Percentiles rank a stretch among this genome's conserved stretches.
Evolutionary conservation across 2,329 filamentous ascomycete genomes (phyloP).

Genomic region (Dactylellina drechsleri): DNA sequence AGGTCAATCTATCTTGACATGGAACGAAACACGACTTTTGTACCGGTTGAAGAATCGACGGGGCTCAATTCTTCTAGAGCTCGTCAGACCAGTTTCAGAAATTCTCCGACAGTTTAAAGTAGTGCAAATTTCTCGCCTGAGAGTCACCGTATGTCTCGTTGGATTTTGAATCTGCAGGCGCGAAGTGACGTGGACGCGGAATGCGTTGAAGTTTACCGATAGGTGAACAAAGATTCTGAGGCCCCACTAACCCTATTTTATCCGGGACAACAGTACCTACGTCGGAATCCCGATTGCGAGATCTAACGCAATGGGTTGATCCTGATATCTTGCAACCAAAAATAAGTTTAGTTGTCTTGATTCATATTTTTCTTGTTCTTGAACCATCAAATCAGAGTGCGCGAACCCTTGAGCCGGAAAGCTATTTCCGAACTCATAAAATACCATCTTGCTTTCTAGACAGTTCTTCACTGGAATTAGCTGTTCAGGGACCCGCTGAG

Average conservation of each 20-base stretch:
- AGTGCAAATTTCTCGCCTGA: constrained; percentile 9
- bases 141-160: constrained; percentile 21
- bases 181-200: constrained; percentile 45
- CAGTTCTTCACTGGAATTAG: too few relatives aligned
- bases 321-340: neutral
- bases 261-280: constrained; percentile 4
- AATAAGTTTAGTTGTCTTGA: neutral
- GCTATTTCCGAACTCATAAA: too few relatives aligned
- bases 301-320: constrained; percentile 9
- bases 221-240: neutral
- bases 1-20: neutral
- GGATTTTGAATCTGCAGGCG: constrained; percentile 24
- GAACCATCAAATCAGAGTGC: too few relatives aligned
- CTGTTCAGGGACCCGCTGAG: too few relatives aligned
- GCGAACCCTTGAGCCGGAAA: too few relatives aligned
- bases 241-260: neutral
- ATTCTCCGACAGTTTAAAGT: constrained; percentile 16
- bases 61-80: constrained; percentile 18
- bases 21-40: neutral
- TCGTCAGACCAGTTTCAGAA: constrained; percentile 18
- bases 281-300: neutral
- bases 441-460: too few relatives aligned
- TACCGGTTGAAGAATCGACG: neutral
- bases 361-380: neutral
- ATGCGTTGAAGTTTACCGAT: constrained; percentile 40